Evolutionary conservation across 2,329 filamentous ascomycete genomes (phyloP).

Genomic region (Penicillium sclerotigenum): DNA sequence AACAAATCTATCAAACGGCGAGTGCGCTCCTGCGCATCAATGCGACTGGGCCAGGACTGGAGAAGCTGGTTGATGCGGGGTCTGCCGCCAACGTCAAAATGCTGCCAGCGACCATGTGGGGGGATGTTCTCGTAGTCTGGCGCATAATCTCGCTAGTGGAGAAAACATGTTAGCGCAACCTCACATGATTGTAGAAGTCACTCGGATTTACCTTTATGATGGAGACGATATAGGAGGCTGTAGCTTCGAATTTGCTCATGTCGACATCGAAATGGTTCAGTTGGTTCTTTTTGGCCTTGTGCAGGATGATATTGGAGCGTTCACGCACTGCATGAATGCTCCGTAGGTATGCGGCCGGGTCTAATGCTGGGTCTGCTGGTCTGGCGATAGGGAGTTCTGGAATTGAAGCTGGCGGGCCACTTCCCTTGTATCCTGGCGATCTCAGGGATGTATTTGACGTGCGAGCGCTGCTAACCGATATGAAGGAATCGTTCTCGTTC

Average conservation of each 20-base stretch:
- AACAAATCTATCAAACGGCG: constrained; percentile 61
- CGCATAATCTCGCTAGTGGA: constrained; percentile 62
- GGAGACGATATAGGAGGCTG: constrained; percentile 81
- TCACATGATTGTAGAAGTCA: background rate
- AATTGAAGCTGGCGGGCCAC: constrained; percentile 52
- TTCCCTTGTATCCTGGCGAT: constrained; percentile 49
- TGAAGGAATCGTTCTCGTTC: constrained; percentile 40
- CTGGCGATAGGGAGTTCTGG: constrained; percentile 77
- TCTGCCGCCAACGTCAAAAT: constrained; percentile 59
- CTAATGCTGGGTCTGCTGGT: constrained; percentile 79
- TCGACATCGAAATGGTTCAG: constrained; percentile 87
- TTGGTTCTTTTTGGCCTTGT: constrained; percentile 73
- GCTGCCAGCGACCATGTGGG: constrained; percentile 70
- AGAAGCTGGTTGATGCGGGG: constrained; percentile 52
- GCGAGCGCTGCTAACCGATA: constrained; percentile 43
- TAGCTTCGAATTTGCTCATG: constrained; percentile 76
- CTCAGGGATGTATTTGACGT: constrained; percentile 49
- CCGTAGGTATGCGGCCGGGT: constrained; percentile 85
- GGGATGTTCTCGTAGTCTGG: constrained; percentile 72
- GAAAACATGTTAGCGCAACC: constrained; percentile 5
- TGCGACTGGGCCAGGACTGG: constrained; percentile 49
- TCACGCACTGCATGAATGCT: constrained; percentile 87
- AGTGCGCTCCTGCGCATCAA: constrained; percentile 51
- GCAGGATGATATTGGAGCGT: constrained; percentile 67
- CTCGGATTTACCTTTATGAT: constrained; percentile 75